Percentiles rank a stretch among this genome's conserved stretches.
These are phyloP conservation scores for Echinochloa phyllopogon DNA, from an alignment of 176 grass and related monocot genomes.

Conservation along the genomic window DNA sequence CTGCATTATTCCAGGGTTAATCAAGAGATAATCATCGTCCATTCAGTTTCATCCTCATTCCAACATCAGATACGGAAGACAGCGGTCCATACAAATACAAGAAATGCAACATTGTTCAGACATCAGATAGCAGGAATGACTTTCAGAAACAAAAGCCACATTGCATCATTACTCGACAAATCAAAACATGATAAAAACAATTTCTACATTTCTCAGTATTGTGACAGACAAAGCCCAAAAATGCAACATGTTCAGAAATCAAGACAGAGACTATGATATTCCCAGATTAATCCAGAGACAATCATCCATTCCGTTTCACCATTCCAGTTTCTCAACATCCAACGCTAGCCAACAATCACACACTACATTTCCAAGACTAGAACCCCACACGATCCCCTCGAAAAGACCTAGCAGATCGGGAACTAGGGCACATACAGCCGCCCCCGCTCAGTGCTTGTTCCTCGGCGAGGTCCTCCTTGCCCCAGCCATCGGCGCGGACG, in stretches of 20 bases:
- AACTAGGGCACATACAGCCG: slow-evolving; percentile 21
- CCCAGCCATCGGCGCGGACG: neutral
- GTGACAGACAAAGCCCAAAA: neutral
- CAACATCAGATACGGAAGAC: neutral
- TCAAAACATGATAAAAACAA: neutral
- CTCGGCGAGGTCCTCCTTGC: slow-evolving; percentile 40
- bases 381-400: neutral
- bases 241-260: neutral
- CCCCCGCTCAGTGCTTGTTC: slow-evolving; percentile 39
- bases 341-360: neutral
- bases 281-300: neutral
- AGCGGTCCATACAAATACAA: neutral
- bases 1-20: neutral
- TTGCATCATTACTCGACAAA: neutral
- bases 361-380: neutral
- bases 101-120: neutral
- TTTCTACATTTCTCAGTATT: neutral
- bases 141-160: neutral
- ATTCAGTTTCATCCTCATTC: neutral
- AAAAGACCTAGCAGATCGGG: neutral
- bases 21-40: neutral
- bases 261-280: neutral
- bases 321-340: neutral
- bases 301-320: neutral
- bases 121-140: neutral